Evolutionary conservation across 2,329 filamentous ascomycete genomes (phyloP), one percentile per base, ranked within the genome.

Genomic region (Penicillium sp.): DNA sequence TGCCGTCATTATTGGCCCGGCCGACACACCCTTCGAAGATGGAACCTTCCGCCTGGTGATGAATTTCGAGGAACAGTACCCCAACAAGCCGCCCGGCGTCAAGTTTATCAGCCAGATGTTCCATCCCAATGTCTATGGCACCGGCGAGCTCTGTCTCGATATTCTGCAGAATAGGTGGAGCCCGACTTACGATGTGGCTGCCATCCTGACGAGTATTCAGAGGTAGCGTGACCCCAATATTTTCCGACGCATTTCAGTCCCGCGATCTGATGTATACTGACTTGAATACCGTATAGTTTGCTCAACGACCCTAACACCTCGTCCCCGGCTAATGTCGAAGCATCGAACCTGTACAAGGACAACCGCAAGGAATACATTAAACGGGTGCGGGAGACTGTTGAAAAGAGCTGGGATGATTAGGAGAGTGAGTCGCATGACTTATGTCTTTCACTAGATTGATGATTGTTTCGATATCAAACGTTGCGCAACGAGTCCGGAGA

Each of bases 101-200:
- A 97, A 97, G 67, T 98, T 98, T 69, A 95, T 98, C 68, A 95
- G 88, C 70, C 84, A 93, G 69, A 98, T 98, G 93, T 98, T 98
- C 71, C 93, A 98, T 63, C 93, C 93, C 14, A 98, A 98, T 65
- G 93, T 98, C 47, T 98, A 98, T 68, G 90, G 87, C 43, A 97
- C 90, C 0, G 93, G 93, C 51, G 93, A 98, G 74, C 78, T 98
- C 41, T 98, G 93, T 66, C 74, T 98, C 57, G 93, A 98, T 66
- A 98, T 98, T 58, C 72, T 98, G 49, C 93, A 98, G 72, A 98
- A 98, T 67, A 79, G 93, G 58, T 98, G 93, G 93, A 97, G 91
- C 68, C 93, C 93, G 13, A 97, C 93, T 8, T 98, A 98, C 69
- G 93, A 98, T 71, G 93, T 98, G 31, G 93, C 93, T 8, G 93